Conservation (phyloP, 2,329 filamentous ascomycete genomes). For the Xylariales sp. region DNA sequence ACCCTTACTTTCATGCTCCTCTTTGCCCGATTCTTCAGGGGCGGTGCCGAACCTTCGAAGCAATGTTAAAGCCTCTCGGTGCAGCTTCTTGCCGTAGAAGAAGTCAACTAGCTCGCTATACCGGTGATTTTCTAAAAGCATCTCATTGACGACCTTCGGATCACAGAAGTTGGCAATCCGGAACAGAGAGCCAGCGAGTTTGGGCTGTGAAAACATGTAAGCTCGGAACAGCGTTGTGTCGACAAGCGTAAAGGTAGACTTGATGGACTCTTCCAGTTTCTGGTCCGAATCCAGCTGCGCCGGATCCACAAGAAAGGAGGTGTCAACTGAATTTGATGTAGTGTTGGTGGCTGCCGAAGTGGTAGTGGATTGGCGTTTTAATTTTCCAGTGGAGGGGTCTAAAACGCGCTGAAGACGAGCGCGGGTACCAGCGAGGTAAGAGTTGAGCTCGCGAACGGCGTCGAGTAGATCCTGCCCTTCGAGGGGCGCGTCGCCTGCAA, state of each 20-base stretch:
- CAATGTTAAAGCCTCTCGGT: slow-evolving; percentile 79
- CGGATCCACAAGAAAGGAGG: slow-evolving; percentile 32
- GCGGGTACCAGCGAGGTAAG: slow-evolving; percentile 84
- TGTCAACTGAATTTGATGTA: slow-evolving; percentile 7
- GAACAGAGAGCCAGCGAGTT: slow-evolving; percentile 83
- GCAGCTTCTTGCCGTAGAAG: slow-evolving; percentile 89
- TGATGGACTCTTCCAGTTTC: slow-evolving; percentile 66
- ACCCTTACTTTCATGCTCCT: slow-evolving; percentile 33
- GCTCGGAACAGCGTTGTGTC: slow-evolving; percentile 93
- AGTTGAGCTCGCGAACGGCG: slow-evolving; percentile 78
- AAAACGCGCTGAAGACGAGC: slow-evolving; percentile 58
- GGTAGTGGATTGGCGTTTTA: slow-evolving; percentile 54
- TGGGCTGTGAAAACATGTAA: slow-evolving; percentile 88
- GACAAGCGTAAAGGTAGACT: slow-evolving; percentile 74
- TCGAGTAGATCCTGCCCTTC: slow-evolving; percentile 80
- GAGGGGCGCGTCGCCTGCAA: slow-evolving; percentile 39
- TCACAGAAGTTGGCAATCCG: slow-evolving; percentile 97
- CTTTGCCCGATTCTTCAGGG: slow-evolving; percentile 23
- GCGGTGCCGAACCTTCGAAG: slow-evolving; percentile 69
- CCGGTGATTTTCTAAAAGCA: slow-evolving; percentile 79
- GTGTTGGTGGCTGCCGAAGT: background rate
- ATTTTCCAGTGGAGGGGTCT: slow-evolving; percentile 57
- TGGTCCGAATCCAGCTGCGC: slow-evolving; percentile 45
- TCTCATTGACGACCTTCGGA: slow-evolving; percentile 90
- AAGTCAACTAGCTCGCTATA: slow-evolving; percentile 98